phyloP scores from a whole-genome alignment of 805 yeast species.

The Lipomyces chichibuensis region DNA sequence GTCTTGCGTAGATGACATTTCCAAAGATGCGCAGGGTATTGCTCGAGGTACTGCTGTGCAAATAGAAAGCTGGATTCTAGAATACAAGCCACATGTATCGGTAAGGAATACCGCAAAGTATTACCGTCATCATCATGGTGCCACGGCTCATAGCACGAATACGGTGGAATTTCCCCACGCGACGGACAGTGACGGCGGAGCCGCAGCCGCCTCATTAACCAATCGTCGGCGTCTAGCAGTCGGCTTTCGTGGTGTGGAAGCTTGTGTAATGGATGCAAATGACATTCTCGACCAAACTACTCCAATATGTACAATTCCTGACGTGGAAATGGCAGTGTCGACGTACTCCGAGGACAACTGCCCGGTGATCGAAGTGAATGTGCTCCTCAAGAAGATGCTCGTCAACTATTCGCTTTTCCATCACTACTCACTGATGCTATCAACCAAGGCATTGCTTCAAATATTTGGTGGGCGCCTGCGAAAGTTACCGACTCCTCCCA shows the following conservation, averaged over 20 bases:
- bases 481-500: too few relatives aligned
- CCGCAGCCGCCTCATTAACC: constrained; percentile 6
- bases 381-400: constrained; percentile 35
- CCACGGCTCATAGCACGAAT: background rate
- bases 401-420: constrained; percentile 37
- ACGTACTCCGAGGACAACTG: constrained; percentile 25
- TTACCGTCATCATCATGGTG: constrained; percentile 17
- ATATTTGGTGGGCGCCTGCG: constrained; percentile 14
- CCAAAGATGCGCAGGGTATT: constrained; percentile 3
- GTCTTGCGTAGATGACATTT: constrained; percentile 21
- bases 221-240: constrained; percentile 38
- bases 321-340: constrained; percentile 36
- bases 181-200: constrained; percentile 4
- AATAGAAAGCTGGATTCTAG: constrained; percentile 32
- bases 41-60: constrained; percentile 30
- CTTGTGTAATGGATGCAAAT: constrained; percentile 39
- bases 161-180: constrained; percentile 9
- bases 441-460: constrained; percentile 24
- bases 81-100: constrained; percentile 25
- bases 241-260: constrained; percentile 38
- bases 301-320: constrained; percentile 39
- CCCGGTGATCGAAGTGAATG: constrained; percentile 34
- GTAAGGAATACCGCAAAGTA: background rate
- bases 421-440: constrained; percentile 30
- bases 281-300: constrained; percentile 34